Base-by-base conservation (phyloP, 352 stramenopile genomes). In the Globisporangium abappressorium region DNA sequence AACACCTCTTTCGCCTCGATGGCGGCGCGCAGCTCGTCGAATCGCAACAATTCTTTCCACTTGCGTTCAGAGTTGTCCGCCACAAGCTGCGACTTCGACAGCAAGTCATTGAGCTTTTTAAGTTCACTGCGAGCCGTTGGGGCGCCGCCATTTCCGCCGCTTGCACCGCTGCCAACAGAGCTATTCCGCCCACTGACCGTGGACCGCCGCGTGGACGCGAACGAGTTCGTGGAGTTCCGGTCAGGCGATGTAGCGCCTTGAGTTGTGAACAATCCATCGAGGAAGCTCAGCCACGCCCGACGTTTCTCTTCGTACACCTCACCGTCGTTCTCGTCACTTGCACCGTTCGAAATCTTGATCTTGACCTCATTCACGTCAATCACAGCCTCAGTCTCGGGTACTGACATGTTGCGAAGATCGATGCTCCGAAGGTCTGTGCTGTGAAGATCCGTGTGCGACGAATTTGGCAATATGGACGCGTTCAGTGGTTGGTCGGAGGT, bases 1-100 rank as follows among this genome's bases (percentile, higher is more conserved):
- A 96, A 90, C 12, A 93, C 81, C 58, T 96, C 88, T 36, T 94
- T 94, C 0, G 79, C 80, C 53, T 94, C 86, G 11, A 96, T 88
- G 2, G 80, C 84, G 3, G 77, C 79, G 11, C 78, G 74, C 6
- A 96, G 57, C 38, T 93, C 80, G 51, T 96, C 88, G 54, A 84
- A 91, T 9, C 86, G 76, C 28, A 94, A 63, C 34, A 96, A 51
- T 24, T 94, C 85, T 38, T 84, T 70, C 88, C 88, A 96, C 54
- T 92, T 92, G 0, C 69, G 73, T 34, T 72, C 65, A 9, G 85
- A 77, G 20, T 82, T 91, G 51, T 89, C 84, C 0, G 74, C 77
- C 0, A 88, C 82, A 38, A 93, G 66, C 34, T 90, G 70, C 6
- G 78, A 90, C 46, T 93, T 93, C 0, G 65, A 64, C 30, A 92